Percentiles rank a stretch among this genome's conserved stretches.
phyloP scores from a whole-genome alignment of 2,329 filamentous ascomycete species.

The Fusarium fujikuroi region DNA sequence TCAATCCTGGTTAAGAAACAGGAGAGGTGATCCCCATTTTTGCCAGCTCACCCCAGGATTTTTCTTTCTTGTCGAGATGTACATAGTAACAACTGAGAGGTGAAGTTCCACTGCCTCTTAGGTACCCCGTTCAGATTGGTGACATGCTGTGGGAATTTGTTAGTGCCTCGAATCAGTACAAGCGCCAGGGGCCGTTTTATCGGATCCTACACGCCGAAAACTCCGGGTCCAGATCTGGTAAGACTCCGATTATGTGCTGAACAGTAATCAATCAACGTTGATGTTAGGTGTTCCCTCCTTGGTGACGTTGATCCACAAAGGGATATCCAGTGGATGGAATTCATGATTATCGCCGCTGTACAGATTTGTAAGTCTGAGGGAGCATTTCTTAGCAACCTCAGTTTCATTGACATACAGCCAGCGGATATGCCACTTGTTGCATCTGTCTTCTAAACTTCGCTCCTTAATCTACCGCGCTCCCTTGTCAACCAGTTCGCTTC shows the following conservation, averaged over 20 bases:
- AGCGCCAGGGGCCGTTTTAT: slow-evolving; percentile 34
- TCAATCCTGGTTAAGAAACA: slow-evolving; percentile 4
- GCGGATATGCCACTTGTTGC: slow-evolving; percentile 30
- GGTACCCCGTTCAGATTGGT: not conserved
- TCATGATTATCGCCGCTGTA: slow-evolving; percentile 28
- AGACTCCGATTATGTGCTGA: slow-evolving; percentile 5
- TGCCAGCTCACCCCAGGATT: slow-evolving; percentile 7
- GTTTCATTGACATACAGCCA: slow-evolving; percentile 14
- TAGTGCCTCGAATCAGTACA: slow-evolving; percentile 36
- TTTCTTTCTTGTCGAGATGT: not conserved
- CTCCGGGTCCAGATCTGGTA: slow-evolving; percentile 26
- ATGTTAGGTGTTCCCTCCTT: slow-evolving; percentile 32
- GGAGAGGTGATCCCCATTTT: slow-evolving; percentile 7
- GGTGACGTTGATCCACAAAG: slow-evolving; percentile 36
- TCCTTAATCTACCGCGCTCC: slow-evolving; percentile 14
- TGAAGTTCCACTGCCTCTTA: not conserved
- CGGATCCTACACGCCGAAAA: slow-evolving; percentile 35
- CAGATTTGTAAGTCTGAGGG: slow-evolving; percentile 42
- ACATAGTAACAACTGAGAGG: not conserved
- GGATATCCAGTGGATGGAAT: slow-evolving; percentile 24
- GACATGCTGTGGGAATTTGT: slow-evolving; percentile 29
- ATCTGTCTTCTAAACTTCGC: slow-evolving; percentile 21
- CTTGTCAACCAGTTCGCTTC: slow-evolving; percentile 14
- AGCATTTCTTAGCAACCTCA: slow-evolving; percentile 28
- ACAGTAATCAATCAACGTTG: not conserved